Base-by-base conservation (phyloP, 129 eudicot species). In the Centella asiatica region DNA sequence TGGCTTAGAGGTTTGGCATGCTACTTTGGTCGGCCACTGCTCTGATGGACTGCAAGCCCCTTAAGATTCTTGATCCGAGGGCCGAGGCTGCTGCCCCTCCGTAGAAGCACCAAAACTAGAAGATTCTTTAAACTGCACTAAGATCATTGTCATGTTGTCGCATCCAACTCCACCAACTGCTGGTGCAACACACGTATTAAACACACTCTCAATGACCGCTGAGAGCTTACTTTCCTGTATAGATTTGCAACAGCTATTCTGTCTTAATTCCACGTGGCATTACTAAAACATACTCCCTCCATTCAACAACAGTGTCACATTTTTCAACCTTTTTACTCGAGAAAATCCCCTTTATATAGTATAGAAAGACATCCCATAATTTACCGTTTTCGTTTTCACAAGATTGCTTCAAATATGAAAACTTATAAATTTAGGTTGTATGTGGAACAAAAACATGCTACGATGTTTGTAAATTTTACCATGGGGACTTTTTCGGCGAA, bases 71-170 rank as follows among this genome's bases (percentile, higher is more conserved):
- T 53, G 76, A 66, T 59, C 67, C 3, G 71, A 63, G 31, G 73
- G 50, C 0, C 32, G 72, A 50, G 74, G 67, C 29, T 70, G 67
- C 48, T 60, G 48, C 18, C 51, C 66, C 33, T 49, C 26, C 37
- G 75, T 70, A 13, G 79, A 81, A 36, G 78, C 53, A 47, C 59
- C 66, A 6, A 62, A 52, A 14, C 4, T 11, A 0, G 49, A 49
- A 29, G 59, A 60, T 42, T 70, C 78, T 66, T 85, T 89, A 51
- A 89, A 83, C 68, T 85, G 95, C 53, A 85, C 83, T 63, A 89
- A 50, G 64, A 89, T 83, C 95, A 89, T 89, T 40, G 97, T 89
- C 97, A 89, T 85, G 78, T 89, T 85, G 76, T 89, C 97, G 25
- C 95, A 89, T 36, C 97, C 97, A 65, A 78, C 86, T 50, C 87